Percentiles rank a stretch among this genome's conserved stretches.
These are phyloP conservation scores for Venturia asperata DNA, from an alignment of 2,329 filamentous ascomycete species.

Conservation along the genomic window DNA sequence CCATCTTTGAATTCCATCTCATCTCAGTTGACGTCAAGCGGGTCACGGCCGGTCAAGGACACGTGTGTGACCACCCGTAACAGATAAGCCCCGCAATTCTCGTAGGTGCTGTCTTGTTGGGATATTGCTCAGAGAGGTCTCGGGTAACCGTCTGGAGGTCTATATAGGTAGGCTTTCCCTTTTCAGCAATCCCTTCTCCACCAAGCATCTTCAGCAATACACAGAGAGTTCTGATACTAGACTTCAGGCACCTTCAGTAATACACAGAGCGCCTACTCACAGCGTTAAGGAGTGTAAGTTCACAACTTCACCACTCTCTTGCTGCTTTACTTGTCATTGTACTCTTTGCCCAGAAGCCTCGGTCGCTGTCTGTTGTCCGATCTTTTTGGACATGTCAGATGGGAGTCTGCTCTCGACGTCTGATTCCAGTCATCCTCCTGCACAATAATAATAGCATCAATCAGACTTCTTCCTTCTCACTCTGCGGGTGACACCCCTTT, in stretches of 20 bases:
- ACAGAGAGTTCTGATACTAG: not conserved
- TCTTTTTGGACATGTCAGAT: not conserved
- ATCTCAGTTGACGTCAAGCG: not conserved
- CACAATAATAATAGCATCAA: no score
- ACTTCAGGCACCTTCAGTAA: not conserved
- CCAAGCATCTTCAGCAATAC: not conserved
- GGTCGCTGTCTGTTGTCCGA: not conserved
- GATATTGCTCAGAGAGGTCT: not conserved
- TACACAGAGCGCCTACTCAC: not conserved
- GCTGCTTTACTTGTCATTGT: not conserved
- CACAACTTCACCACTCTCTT: no score
- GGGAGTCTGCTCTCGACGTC: no score
- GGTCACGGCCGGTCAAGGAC: no score
- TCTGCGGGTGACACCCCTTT: no score
- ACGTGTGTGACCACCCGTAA: not conserved
- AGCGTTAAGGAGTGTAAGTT: not conserved
- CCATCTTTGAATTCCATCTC: not conserved
- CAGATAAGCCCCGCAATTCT: not conserved
- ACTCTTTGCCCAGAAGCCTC: not conserved
- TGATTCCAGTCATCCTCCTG: no score
- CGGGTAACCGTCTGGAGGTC: not conserved
- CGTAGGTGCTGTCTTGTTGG: not conserved
- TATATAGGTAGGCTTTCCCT: not conserved
- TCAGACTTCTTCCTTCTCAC: no score
- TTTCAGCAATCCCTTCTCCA: not conserved